Percentiles rank a stretch among this genome's conserved stretches.
Evolutionary conservation across 805 yeast genomes (phyloP).

Genomic region (Ogataea henricii): DNA sequence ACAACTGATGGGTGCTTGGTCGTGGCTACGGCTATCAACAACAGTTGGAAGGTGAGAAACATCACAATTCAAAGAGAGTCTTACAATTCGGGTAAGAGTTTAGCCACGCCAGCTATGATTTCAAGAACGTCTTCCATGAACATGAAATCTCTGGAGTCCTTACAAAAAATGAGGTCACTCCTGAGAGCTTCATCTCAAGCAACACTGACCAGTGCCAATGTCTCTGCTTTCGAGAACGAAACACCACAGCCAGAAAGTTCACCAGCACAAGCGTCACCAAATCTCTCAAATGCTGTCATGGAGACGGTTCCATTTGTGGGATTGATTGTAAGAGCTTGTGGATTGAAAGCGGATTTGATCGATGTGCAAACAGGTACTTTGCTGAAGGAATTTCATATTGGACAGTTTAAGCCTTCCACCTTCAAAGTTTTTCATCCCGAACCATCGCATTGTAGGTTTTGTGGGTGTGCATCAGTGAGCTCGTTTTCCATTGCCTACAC

Average conservation of each 20-base stretch:
- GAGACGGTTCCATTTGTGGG: constrained; percentile 71
- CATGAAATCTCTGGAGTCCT: constrained; percentile 20
- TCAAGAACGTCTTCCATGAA: constrained; percentile 30
- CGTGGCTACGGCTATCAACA: constrained; percentile 65
- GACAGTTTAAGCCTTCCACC: constrained; percentile 58
- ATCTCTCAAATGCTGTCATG: constrained; percentile 36
- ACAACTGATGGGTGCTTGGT: constrained; percentile 51
- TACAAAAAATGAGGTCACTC: constrained; percentile 14
- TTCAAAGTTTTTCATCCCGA: constrained; percentile 77
- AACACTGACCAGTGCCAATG: constrained; percentile 9
- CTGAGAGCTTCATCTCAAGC: constrained; percentile 16
- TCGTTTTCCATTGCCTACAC: constrained; percentile 75
- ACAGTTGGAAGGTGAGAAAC: constrained; percentile 62
- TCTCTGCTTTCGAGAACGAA: neutral
- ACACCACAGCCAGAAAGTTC: neutral
- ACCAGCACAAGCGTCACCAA: constrained; percentile 6
- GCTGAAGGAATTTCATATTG: constrained; percentile 61
- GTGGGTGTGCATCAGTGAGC: constrained; percentile 83
- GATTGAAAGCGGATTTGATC: constrained; percentile 60
- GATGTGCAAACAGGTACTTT: constrained; percentile 80
- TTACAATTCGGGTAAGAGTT: constrained; percentile 45
- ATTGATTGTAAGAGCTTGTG: constrained; percentile 63
- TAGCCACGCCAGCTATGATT: constrained; percentile 41
- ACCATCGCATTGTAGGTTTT: constrained; percentile 86
- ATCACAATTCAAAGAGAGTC: constrained; percentile 48